Conservation (phyloP, 345 rosid species). For the Populus nigra region DNA sequence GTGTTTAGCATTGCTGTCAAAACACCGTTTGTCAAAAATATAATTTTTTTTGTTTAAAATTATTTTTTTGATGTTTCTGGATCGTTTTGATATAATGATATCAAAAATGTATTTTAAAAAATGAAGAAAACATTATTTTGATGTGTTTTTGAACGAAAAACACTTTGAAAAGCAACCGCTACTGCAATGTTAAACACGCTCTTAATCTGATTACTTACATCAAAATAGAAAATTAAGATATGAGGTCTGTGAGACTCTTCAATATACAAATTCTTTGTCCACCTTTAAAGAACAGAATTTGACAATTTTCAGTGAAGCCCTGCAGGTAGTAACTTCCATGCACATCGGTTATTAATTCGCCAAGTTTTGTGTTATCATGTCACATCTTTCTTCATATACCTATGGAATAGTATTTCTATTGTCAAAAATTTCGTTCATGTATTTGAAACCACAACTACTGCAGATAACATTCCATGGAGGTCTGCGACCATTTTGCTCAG, state of each 20-base stretch:
- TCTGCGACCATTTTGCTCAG: constrained; percentile 37
- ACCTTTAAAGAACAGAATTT: background rate
- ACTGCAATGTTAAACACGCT: too few species aligned
- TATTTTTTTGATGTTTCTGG: background rate
- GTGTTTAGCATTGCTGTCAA: too few species aligned
- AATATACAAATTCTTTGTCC: background rate
- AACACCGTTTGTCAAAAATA: too few species aligned
- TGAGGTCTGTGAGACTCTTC: background rate
- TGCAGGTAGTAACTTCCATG: background rate
- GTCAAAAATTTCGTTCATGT: background rate
- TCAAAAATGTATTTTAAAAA: too few species aligned
- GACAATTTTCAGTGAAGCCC: background rate
- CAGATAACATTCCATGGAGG: constrained; percentile 59
- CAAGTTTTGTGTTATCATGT: too few species aligned
- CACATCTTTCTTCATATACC: background rate
- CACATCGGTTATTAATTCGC: background rate
- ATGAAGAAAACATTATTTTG: constrained; percentile 5
- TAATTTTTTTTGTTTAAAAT: too few species aligned
- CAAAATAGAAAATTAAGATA: background rate
- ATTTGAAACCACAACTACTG: constrained; percentile 19
- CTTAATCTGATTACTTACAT: constrained; percentile 13
- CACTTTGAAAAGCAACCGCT: too few species aligned
- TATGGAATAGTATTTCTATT: background rate
- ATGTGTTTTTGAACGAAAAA: constrained; percentile 31
- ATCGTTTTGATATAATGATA: too few species aligned